Conservation (phyloP, 2,329 filamentous ascomycete genomes). For the Aspergillus ustus region DNA sequence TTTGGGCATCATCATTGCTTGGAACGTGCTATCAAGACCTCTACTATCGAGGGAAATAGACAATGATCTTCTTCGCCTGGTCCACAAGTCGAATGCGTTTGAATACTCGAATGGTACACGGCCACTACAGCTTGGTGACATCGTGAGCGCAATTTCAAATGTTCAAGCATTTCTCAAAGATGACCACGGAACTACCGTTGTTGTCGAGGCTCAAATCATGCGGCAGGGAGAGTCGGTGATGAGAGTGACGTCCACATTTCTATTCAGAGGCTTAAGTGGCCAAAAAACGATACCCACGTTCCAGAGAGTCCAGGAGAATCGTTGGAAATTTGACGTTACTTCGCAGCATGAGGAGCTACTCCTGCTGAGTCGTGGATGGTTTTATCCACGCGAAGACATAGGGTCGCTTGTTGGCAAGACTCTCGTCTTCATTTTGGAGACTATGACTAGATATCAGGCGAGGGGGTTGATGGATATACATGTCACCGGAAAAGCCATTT, state of each 20-base stretch:
- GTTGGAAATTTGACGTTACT: conserved; percentile 10
- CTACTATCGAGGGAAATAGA: conserved; percentile 12
- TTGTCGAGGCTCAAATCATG: conserved; percentile 18
- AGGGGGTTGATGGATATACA: not conserved
- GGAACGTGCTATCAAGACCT: conserved; percentile 23
- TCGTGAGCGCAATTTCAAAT: conserved; percentile 16
- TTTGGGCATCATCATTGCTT: conserved; percentile 22
- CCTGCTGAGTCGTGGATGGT: conserved; percentile 21
- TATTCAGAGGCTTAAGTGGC: conserved; percentile 15
- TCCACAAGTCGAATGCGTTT: conserved; percentile 24
- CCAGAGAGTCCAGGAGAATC: conserved; percentile 10
- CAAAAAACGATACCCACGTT: conserved; percentile 4
- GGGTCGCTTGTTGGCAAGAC: conserved; percentile 16
- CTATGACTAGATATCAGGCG: conserved; percentile 6
- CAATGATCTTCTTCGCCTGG: conserved; percentile 22
- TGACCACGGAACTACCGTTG: conserved; percentile 19
- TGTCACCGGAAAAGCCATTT: conserved; percentile 18
- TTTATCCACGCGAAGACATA: conserved; percentile 6
- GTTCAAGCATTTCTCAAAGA: conserved; percentile 21
- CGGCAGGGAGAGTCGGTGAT: conserved; percentile 19
- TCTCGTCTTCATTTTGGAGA: conserved; percentile 19
- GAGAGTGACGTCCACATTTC: conserved; percentile 21
- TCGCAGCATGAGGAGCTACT: conserved; percentile 19
- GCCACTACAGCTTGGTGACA: conserved; percentile 20
- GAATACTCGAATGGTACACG: conserved; percentile 15